Conservation (phyloP, 805 yeast species). For the Saturnispora bothae region DNA sequence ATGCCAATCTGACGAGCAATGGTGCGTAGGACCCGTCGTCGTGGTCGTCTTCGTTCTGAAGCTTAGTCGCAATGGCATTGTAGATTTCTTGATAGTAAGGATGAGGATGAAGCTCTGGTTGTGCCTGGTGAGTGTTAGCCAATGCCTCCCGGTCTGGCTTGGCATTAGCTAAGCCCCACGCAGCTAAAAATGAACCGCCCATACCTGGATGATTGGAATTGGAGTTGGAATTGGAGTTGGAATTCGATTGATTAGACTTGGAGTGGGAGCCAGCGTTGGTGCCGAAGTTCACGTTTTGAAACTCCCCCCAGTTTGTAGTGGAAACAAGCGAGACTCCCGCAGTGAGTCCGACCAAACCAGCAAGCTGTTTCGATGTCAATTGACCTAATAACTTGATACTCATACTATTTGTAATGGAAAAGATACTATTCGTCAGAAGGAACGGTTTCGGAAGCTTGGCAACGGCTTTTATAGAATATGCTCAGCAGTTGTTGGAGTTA, state of each 20-base stretch:
- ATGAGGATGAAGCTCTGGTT: conserved; percentile 23
- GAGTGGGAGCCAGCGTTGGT: too few relatives aligned
- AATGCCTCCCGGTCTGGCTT: conserved; percentile 22
- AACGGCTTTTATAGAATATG: too few relatives aligned
- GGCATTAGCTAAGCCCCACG: conserved; percentile 23
- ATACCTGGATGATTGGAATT: background rate
- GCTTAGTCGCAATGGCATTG: conserved; percentile 58
- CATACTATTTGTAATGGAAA: too few relatives aligned
- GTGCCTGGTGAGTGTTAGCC: conserved; percentile 26
- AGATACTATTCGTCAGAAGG: too few relatives aligned
- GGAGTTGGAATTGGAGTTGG: background rate
- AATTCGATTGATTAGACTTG: too few relatives aligned
- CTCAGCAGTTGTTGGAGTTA: too few relatives aligned
- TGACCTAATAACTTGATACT: too few relatives aligned
- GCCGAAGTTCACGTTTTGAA: background rate
- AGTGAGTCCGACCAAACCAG: too few relatives aligned
- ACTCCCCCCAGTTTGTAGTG: too few relatives aligned
- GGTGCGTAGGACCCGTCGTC: conserved; percentile 56
- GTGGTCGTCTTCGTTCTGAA: conserved; percentile 44
- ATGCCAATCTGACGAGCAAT: conserved; percentile 35
- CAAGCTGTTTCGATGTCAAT: too few relatives aligned
- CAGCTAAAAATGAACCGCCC: background rate
- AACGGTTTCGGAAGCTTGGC: too few relatives aligned
- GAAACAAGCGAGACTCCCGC: too few relatives aligned
- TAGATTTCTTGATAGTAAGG: conserved; percentile 57